Conservation (phyloP, 352 stramenopile genomes). For the Pythium insidiosum region DNA sequence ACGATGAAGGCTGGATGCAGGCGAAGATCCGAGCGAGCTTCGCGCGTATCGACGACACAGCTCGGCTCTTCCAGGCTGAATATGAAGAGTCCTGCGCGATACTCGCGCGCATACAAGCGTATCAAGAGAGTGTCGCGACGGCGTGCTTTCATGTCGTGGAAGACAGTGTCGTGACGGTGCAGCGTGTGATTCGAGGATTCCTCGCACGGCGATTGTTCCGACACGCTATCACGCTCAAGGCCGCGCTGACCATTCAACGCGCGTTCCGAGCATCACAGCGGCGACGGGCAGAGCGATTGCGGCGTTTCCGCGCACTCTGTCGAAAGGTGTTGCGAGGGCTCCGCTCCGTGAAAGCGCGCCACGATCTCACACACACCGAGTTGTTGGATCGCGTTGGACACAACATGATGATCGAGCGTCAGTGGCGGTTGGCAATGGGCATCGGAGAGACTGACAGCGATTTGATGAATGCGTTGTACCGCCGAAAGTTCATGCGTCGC, state of each 20-base stretch:
- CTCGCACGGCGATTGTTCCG: conserved; percentile 41
- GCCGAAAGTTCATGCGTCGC: conserved; percentile 47
- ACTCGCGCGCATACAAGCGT: not conserved
- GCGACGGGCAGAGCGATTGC: conserved; percentile 17
- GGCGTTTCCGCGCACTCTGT: conserved; percentile 30
- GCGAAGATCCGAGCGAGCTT: too few species aligned
- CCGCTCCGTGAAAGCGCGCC: conserved; percentile 20
- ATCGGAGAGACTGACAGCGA: conserved; percentile 43
- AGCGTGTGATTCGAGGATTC: conserved; percentile 85
- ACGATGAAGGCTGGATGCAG: too few species aligned
- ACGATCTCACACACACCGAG: conserved; percentile 42
- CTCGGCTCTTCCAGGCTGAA: too few species aligned
- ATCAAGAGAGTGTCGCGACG: not conserved
- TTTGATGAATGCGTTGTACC: conserved; percentile 47
- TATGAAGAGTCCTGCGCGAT: too few species aligned
- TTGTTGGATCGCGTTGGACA: conserved; percentile 41
- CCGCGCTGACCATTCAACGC: conserved; percentile 36
- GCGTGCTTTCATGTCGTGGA: not conserved
- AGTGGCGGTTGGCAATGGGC: conserved; percentile 61
- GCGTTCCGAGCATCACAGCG: conserved; percentile 28
- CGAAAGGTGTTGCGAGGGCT: conserved; percentile 47
- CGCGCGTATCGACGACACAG: too few species aligned
- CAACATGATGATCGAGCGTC: conserved; percentile 56
- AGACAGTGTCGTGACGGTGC: conserved; percentile 34
- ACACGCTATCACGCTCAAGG: conserved; percentile 27